Percentiles rank a stretch among this genome's conserved stretches.
phyloP scores from a whole-genome alignment of 129 eudicot species.

The Pseudognaphalium luteoalbum region DNA sequence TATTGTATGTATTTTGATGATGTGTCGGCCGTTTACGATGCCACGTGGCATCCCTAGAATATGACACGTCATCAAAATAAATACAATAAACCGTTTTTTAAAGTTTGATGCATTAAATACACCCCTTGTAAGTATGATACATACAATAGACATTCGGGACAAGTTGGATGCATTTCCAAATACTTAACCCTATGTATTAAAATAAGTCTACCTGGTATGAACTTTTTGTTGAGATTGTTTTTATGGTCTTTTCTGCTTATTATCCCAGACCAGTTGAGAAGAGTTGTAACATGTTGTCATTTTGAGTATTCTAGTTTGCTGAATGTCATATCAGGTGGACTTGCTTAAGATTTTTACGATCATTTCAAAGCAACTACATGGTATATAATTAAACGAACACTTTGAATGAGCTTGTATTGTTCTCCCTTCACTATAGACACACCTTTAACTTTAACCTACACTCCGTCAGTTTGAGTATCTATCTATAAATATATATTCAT shows the following conservation, averaged over 20 bases:
- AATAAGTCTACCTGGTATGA: not conserved
- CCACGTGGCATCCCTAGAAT: no score
- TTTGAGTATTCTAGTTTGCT: not conserved
- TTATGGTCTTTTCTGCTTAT: not conserved
- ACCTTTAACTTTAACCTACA: not conserved
- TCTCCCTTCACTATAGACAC: not conserved
- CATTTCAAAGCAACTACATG: not conserved
- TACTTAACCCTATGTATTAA: no score
- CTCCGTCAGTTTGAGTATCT: not conserved
- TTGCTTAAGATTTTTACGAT: not conserved
- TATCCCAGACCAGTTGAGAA: not conserved
- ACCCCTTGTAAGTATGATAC: no score
- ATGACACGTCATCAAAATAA: no score
- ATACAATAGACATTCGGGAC: no score
- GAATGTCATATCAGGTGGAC: not conserved
- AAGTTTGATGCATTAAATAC: no score
- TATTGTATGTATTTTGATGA: no score
- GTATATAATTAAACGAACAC: not conserved
- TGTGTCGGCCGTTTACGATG: no score
- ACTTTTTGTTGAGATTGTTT: not conserved
- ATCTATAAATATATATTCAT: no score
- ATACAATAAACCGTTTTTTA: no score
- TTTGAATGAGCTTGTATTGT: not conserved
- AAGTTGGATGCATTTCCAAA: no score
- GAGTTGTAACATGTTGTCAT: not conserved